Evolutionary conservation across 1,139 yeast genomes (phyloP).

Genomic region (Scheffersomyces insectosa): DNA sequence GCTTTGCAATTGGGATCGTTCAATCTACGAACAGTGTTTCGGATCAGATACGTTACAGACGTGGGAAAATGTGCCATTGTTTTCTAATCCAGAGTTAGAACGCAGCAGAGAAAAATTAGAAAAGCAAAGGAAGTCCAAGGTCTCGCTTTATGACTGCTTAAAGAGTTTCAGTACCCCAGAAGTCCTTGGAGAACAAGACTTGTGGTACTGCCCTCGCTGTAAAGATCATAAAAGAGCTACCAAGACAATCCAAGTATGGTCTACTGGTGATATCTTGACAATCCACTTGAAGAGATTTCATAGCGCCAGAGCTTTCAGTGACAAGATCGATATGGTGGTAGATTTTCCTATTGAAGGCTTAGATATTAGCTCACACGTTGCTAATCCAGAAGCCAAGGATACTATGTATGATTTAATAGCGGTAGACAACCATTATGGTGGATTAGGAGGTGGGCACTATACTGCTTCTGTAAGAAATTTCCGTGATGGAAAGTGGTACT

Average conservation of each 20-base stretch:
- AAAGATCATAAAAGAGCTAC: conserved; percentile 89
- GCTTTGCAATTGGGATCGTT: conserved; percentile 71
- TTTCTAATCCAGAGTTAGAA: conserved; percentile 56
- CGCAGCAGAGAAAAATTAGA: conserved; percentile 41
- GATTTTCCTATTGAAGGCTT: conserved; percentile 86
- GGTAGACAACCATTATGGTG: conserved; percentile 95
- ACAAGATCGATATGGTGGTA: conserved; percentile 81
- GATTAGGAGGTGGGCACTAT: conserved; percentile 97
- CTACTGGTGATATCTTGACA: conserved; percentile 84
- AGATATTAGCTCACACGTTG: conserved; percentile 64
- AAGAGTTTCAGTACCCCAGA: conserved; percentile 79
- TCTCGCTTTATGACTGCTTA: conserved; percentile 74
- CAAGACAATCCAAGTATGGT: conserved; percentile 89
- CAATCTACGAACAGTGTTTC: conserved; percentile 51
- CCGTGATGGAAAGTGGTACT: conserved; percentile 80
- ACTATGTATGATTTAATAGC: conserved; percentile 81
- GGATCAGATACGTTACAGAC: conserved; percentile 44
- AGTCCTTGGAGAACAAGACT: conserved; percentile 81
- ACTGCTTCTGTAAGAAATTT: conserved; percentile 87
- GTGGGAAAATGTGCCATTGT: conserved; percentile 53
- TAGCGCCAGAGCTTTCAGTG: conserved; percentile 81
- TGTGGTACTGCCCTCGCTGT: conserved; percentile 94
- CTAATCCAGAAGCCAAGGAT: conserved; percentile 26
- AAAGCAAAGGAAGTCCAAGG: conserved; percentile 45
- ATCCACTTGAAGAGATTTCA: conserved; percentile 91